Base-by-base conservation (phyloP, 1,284 basidiomycete species). In the Pyrrhoderma lamaoense region DNA sequence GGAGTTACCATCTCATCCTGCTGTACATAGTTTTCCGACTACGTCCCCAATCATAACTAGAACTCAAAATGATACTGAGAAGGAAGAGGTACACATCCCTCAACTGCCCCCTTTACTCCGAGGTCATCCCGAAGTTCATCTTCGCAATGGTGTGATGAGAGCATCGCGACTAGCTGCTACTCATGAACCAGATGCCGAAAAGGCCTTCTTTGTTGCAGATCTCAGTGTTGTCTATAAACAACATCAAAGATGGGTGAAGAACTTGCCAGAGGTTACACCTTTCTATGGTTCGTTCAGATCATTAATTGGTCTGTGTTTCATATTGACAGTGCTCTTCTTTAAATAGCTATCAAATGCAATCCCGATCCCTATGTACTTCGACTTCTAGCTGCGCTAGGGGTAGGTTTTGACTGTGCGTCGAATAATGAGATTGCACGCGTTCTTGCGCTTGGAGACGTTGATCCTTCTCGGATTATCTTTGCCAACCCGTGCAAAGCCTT, bases 401-500 rank as follows among this genome's bases (percentile, higher is more conserved):
- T 88, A 1, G 93, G 93, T 13, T 99, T 99, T 71, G 96, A 99
- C 70, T 99, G 96, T 63, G 96, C 96, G n/a, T 98, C 94, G 40
- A 89, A 92, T 61, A 85, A 86, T 55, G 96, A 99, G 70, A 98
- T 99, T 61, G 74, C 80, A 22, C 78, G 82, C 56, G 86, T 99
- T 9, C 75, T 98, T 23, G 72, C 74, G 21, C 68, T 95, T 9
- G 87, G 83, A 23, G 80, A 78, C 19, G 70, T 89, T 52, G 73
- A 77, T 52, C 83, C 93, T 1, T 74, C 75, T 16, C 80, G 89
- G 54, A 90, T 99, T 74, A 93, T 99, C 64, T 99, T 94, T 65
- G 96, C 96, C 60, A 99, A 99, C 71, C 96, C 96, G 0, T 99
- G 95, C 85, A 99, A 99, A 72, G 92, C 95, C 1, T 77, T 82